Evolutionary conservation across 2,329 filamentous ascomycete genomes (phyloP).

Genomic region (Aureobasidium sp.): DNA sequence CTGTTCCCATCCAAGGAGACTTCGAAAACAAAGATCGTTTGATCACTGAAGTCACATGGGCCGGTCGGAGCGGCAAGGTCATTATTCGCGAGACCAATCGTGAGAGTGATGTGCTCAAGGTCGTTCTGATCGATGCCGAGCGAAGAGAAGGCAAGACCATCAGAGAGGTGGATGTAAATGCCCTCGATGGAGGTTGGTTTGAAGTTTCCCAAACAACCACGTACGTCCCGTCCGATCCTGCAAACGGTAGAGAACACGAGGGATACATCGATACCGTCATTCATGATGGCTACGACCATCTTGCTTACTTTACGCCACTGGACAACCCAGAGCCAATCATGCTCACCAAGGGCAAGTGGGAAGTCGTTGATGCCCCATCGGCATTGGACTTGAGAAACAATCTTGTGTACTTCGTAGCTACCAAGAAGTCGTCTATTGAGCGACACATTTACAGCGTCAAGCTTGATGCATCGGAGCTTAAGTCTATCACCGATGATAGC

Average conservation of each 20-base stretch:
- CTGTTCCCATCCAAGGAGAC: conserved; percentile 65
- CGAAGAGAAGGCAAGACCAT: conserved; percentile 68
- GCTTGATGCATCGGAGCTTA: conserved; percentile 64
- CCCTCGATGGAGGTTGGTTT: conserved; percentile 94
- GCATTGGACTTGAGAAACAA: conserved; percentile 78
- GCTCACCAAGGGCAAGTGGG: conserved; percentile 85
- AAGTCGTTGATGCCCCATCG: conserved; percentile 77
- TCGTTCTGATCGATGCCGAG: conserved; percentile 74
- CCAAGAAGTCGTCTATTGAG: conserved; percentile 79
- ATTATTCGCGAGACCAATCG: conserved; percentile 89
- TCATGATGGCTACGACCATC: conserved; percentile 76
- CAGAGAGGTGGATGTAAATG: conserved; percentile 66
- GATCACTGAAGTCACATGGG: conserved; percentile 91
- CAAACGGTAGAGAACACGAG: conserved; percentile 61
- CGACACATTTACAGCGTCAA: conserved; percentile 87
- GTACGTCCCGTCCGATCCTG: conserved; percentile 76
- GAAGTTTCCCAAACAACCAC: conserved; percentile 81
- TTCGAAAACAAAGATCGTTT: conserved; percentile 76
- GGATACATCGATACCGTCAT: conserved; percentile 92
- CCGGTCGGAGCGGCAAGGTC: conserved; percentile 62
- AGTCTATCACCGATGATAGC: conserved; percentile 63
- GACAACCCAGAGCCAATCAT: conserved; percentile 74
- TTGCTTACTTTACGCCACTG: conserved; percentile 86
- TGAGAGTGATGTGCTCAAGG: conserved; percentile 82
- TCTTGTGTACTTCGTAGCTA: conserved; percentile 81